These are phyloP conservation scores for Postia placenta DNA, from an alignment of 768 basidiomycete species.

Conservation along the genomic window DNA sequence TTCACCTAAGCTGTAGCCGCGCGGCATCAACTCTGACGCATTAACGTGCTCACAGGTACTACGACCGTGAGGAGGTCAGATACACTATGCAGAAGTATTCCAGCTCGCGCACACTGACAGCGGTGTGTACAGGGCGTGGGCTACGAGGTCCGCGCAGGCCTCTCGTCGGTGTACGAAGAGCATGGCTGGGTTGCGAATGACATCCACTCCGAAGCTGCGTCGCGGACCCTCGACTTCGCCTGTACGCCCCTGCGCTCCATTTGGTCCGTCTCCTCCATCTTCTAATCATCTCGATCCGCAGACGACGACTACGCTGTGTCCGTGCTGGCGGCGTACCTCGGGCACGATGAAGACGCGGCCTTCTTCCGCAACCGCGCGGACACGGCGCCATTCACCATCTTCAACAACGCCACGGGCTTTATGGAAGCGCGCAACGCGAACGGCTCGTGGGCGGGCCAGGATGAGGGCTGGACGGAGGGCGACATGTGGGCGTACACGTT, in stretches of 20 bases:
- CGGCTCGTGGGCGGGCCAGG: conserved; percentile 65
- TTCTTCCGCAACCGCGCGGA: conserved; percentile 54
- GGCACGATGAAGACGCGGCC: conserved; percentile 41
- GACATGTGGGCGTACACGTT: conserved; percentile 76
- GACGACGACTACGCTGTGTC: conserved; percentile 77
- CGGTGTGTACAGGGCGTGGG: conserved; percentile 47
- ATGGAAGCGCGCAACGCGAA: conserved; percentile 73
- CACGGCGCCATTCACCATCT: conserved; percentile 54
- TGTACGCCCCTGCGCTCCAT: conserved; percentile 39
- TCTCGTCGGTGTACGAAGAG: conserved; percentile 59
- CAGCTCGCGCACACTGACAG: background rate
- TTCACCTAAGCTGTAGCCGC: background rate
- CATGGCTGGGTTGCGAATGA: conserved; percentile 78
- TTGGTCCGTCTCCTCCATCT: background rate
- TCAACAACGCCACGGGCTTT: conserved; percentile 65
- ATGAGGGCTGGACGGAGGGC: conserved; percentile 80
- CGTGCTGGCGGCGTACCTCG: conserved; percentile 49
- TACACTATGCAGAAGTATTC: background rate
- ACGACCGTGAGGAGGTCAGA: conserved; percentile 66
- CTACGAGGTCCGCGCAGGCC: conserved; percentile 76
- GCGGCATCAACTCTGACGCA: background rate
- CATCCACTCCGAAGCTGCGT: conserved; percentile 73
- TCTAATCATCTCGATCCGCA: conserved; percentile 19
- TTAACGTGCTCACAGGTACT: conserved; percentile 37
- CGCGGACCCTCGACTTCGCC: conserved; percentile 73